Conservation (phyloP, 108 stramenopile genomes). For the Schizochytrium sp. region DNA sequence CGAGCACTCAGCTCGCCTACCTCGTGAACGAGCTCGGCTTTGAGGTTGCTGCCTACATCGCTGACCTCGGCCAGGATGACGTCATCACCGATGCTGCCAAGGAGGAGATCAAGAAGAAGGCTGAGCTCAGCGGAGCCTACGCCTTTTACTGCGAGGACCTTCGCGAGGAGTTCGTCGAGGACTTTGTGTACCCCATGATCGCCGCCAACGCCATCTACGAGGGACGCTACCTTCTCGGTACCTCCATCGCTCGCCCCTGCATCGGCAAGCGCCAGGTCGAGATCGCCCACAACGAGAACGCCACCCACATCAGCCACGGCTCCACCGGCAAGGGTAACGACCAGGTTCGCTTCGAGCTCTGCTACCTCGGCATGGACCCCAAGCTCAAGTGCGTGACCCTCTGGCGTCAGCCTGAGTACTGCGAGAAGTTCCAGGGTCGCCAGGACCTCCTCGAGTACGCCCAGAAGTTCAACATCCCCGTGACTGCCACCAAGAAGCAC, state of each 20-base stretch:
- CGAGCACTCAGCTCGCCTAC: constrained; percentile 97
- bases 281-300: constrained; percentile 84
- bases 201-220: constrained; percentile 96
- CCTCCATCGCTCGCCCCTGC: constrained; percentile 96
- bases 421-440: constrained; percentile 80
- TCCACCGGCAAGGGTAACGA: constrained; percentile 99
- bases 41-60: constrained; percentile 96
- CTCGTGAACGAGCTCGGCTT: constrained; percentile 94
- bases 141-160: constrained; percentile 90
- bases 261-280: constrained; percentile 98
- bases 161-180: constrained; percentile 91
- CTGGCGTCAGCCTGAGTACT: constrained; percentile 90
- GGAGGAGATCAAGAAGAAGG: constrained; percentile 84
- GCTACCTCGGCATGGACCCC: constrained; percentile 94
- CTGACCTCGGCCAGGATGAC: constrained; percentile 91
- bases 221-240: constrained; percentile 90
- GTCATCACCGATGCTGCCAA: constrained; percentile 81
- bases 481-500: constrained; percentile 83
- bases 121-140: constrained; percentile 80
- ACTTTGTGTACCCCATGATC: constrained; percentile 94
- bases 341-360: constrained; percentile 99
- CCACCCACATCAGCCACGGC: constrained; percentile 91
- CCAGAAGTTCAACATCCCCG: constrained; percentile 92
- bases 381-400: constrained; percentile 94
- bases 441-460: constrained; percentile 95